Base-by-base conservation (phyloP, 768 basidiomycete species). In the Hydnomerulius pinastri region DNA sequence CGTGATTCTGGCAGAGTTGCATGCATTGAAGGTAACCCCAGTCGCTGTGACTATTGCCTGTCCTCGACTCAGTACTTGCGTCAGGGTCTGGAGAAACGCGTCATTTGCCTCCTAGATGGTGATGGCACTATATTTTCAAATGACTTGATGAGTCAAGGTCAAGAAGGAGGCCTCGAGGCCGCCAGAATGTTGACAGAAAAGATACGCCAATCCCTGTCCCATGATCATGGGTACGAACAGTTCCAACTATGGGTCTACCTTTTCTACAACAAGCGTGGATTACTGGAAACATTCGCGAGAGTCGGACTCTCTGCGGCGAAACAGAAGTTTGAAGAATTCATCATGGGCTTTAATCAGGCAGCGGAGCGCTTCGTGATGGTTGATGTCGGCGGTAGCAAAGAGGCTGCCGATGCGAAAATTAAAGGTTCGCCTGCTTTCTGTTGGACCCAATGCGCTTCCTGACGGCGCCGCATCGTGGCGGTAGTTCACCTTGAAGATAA, bases 371-470 rank as follows among this genome's bases (percentile, higher is more conserved):
- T 87, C 63, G 66, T 79, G 44, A 81, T 89, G 69, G 75, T 86
- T 27, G 87, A 89, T 65, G 85, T 85, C 43, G 87, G 87, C 41
- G 72, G 70, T 52, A 81, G 75, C 43, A 89, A 89, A 69, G 87
- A 89, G 73, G 84, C 82, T 4, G 86, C 85, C 24, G 86, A 89
- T 65, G 77, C 82, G 37, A 89, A 89, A 69, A 79, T 89, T 63
- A 86, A 85, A 76, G 83, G 87, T 86, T 56, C 42, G 63, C 37
- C 9, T 30, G 45, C 45, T 23, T 42, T 36, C 24, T 45, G 23
- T 12, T 30, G 23, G 17, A 7, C 18, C 1, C 45, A 25, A 6
- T 28, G 20, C 35, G 8, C 40, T 33, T 40, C 36, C 59, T 63
- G 47, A 60, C 49, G 17, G 17, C 12, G 12, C 36, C 35, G 13